Percentiles rank a stretch among this genome's conserved stretches.
Evolutionary conservation across 73 alveolate genomes (phyloP).

Genomic region (Paramecium octaurelia): DNA sequence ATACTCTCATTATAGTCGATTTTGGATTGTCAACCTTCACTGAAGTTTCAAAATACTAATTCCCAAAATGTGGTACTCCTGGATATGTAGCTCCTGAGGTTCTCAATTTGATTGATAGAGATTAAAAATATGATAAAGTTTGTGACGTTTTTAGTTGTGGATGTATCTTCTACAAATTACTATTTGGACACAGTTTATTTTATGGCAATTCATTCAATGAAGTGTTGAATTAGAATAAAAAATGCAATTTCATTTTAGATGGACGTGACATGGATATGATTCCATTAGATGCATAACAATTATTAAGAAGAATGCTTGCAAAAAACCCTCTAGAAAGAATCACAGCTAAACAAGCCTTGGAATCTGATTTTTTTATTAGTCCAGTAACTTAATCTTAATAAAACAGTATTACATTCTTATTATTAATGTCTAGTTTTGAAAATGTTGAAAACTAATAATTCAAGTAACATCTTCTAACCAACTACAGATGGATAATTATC

Average conservation of each 20-base stretch:
- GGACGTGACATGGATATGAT: neutral
- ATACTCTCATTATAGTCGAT: slow-evolving; percentile 45
- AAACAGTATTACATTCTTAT: neutral
- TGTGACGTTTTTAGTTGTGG: slow-evolving; percentile 57
- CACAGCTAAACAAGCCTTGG: slow-evolving; percentile 63
- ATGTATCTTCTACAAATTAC: slow-evolving; percentile 40
- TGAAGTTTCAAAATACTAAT: neutral
- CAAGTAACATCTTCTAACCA: neutral
- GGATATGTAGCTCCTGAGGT: slow-evolving; percentile 85
- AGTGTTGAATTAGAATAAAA: slow-evolving; percentile 40
- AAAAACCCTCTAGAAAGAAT: slow-evolving; percentile 71
- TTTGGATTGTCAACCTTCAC: slow-evolving; percentile 56
- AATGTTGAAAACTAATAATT: neutral
- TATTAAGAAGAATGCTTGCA: slow-evolving; percentile 64
- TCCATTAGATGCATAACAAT: slow-evolving; percentile 67
- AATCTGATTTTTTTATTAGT: neutral
- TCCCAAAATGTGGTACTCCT: slow-evolving; percentile 71
- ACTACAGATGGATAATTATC: neutral
- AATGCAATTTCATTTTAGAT: slow-evolving; percentile 11
- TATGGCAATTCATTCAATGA: slow-evolving; percentile 51
- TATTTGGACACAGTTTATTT: slow-evolving; percentile 36
- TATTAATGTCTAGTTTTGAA: neutral
- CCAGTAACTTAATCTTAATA: neutral
- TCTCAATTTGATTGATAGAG: slow-evolving; percentile 46
- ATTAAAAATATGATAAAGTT: slow-evolving; percentile 38